phyloP scores from a whole-genome alignment of 169 alveolate species.

The Eimeria necatrix region DNA sequence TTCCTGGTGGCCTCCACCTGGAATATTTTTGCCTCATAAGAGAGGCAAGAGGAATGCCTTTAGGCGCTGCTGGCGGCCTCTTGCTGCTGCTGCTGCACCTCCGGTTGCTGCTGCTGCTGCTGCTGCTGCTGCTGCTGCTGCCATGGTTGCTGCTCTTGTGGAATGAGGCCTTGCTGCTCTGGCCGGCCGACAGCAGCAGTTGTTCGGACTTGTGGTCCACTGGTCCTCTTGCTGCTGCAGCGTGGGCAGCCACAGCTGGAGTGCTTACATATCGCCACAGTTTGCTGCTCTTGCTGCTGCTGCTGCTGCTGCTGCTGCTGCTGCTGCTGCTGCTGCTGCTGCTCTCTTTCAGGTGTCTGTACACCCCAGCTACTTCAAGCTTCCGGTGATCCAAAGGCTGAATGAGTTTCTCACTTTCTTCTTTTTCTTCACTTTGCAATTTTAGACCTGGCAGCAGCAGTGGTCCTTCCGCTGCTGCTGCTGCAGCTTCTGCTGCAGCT shows the following conservation, averaged over 20 bases:
- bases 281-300: no score
- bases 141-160: neutral
- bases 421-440: neutral
- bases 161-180: neutral
- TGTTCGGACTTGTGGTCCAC: neutral
- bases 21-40: constrained; percentile 17
- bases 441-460: neutral
- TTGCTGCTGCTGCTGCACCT: no score
- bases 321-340: no score
- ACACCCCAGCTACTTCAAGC: neutral
- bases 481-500: neutral
- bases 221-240: neutral
- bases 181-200: neutral
- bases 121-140: constrained; percentile 10
- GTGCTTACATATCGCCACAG: neutral
- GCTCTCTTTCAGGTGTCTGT: neutral
- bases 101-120: neutral
- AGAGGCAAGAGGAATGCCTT: constrained; percentile 3
- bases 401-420: neutral
- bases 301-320: no score
- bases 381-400: neutral
- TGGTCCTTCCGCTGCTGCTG: neutral
- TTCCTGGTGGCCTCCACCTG: constrained; percentile 4
- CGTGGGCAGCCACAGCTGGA: neutral
- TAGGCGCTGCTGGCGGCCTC: neutral